Conservation (phyloP, 345 rosid genomes). For the Erucastrum elatum region DNA sequence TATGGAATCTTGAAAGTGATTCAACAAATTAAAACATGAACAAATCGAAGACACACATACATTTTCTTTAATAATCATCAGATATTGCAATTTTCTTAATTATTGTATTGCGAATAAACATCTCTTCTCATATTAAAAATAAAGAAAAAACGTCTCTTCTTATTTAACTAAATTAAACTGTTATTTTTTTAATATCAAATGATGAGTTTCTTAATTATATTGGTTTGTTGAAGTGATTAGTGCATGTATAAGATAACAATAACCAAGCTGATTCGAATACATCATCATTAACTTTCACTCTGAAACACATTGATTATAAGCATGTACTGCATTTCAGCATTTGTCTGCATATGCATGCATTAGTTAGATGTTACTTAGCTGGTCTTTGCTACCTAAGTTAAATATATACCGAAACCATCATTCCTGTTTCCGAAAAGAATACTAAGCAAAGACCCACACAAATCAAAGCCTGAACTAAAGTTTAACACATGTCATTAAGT, state of each 20-base stretch:
- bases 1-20: not conserved
- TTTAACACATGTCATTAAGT: slow-evolving; percentile 31
- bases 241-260: not conserved
- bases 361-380: not conserved
- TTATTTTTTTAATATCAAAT: not conserved
- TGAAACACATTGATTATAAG: not conserved
- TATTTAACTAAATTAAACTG: not conserved
- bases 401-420: slow-evolving; percentile 6
- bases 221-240: not conserved
- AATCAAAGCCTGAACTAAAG: slow-evolving; percentile 27
- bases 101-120: not conserved
- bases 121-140: not conserved
- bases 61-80: not conserved
- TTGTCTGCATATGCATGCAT: not conserved
- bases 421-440: slow-evolving; percentile 21
- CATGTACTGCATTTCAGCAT: not conserved
- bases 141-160: too few relatives aligned
- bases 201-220: not conserved
- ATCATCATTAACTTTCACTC: not conserved
- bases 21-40: too few relatives aligned
- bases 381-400: not conserved
- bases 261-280: not conserved
- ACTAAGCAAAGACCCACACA: slow-evolving; percentile 27
- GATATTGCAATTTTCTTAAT: not conserved
- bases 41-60: not conserved